Evolutionary conservation across 176 grass and related monocot species (phyloP).

Genomic region (Carex littledalei): DNA sequence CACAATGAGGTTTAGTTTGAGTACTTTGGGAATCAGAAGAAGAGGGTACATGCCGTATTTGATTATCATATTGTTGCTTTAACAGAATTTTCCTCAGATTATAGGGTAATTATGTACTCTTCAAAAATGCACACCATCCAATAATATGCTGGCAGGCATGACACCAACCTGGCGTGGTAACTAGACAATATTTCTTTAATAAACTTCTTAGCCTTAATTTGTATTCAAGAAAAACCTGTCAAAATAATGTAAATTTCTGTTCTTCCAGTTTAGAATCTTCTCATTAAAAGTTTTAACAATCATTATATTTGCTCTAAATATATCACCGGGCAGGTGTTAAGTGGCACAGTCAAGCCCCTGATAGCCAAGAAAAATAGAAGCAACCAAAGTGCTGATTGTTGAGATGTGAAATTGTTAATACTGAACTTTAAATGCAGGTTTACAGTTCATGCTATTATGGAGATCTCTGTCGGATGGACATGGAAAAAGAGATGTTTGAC

Average conservation of each 20-base stretch:
- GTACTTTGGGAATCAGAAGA: not conserved
- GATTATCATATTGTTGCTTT: not conserved
- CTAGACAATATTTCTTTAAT: not conserved
- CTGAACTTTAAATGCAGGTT: constrained; percentile 40
- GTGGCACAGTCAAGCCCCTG: not conserved
- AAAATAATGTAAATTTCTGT: not conserved
- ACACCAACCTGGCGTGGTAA: not conserved
- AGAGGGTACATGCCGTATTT: not conserved
- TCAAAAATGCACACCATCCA: not conserved
- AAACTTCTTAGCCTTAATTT: not conserved
- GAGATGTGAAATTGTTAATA: not conserved
- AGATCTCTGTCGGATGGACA: constrained; percentile 75
- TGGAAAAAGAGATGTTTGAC: constrained; percentile 58
- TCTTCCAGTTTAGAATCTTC: too few species aligned
- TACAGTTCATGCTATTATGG: constrained; percentile 66
- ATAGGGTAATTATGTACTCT: not conserved
- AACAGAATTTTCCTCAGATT: not conserved
- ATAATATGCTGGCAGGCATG: not conserved
- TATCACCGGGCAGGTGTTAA: too few species aligned
- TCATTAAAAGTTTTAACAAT: too few species aligned
- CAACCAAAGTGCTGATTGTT: not conserved
- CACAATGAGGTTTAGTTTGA: not conserved
- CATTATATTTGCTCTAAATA: too few species aligned
- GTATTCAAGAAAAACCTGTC: not conserved
- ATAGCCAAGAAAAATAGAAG: not conserved